Conservation (phyloP, 106 monocot genomes). For the Dioscorea zingiberensis region DNA sequence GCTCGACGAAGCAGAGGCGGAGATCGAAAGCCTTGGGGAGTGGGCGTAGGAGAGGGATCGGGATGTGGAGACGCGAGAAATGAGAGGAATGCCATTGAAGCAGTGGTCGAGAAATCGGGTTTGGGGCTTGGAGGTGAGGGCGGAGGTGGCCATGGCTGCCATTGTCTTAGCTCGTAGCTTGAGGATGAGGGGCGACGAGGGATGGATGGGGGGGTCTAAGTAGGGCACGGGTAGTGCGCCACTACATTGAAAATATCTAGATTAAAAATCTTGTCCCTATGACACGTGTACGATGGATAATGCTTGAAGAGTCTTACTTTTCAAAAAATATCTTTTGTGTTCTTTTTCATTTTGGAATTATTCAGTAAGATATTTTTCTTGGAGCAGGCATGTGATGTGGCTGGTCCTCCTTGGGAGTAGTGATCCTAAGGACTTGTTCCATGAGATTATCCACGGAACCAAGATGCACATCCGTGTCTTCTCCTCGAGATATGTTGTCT, state of each 20-base stretch:
- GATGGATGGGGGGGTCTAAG: background rate
- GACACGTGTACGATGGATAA: background rate
- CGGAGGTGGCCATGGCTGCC: conserved; percentile 6
- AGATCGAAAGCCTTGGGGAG: background rate
- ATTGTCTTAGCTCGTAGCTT: background rate
- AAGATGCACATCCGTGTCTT: too few relatives aligned
- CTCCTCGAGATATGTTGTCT: too few relatives aligned
- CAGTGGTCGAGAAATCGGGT: background rate
- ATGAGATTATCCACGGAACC: too few relatives aligned
- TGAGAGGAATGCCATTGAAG: conserved; percentile 3
- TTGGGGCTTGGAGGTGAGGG: conserved; percentile 4
- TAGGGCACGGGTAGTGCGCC: background rate
- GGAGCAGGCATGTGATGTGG: too few relatives aligned
- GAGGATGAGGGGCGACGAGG: background rate
- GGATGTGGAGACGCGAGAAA: background rate
- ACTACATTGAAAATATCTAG: background rate
- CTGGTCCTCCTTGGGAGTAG: too few relatives aligned
- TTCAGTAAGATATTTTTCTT: too few relatives aligned
- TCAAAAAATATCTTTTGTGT: too few relatives aligned
- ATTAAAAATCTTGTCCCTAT: background rate
- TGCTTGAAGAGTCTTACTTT: too few relatives aligned
- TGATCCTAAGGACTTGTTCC: too few relatives aligned
- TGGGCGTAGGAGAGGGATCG: background rate
- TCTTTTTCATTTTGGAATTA: too few relatives aligned
- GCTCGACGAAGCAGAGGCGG: background rate